Evolutionary conservation across 2,329 filamentous ascomycete genomes (phyloP).

Genomic region (Neofusicoccum sp.): DNA sequence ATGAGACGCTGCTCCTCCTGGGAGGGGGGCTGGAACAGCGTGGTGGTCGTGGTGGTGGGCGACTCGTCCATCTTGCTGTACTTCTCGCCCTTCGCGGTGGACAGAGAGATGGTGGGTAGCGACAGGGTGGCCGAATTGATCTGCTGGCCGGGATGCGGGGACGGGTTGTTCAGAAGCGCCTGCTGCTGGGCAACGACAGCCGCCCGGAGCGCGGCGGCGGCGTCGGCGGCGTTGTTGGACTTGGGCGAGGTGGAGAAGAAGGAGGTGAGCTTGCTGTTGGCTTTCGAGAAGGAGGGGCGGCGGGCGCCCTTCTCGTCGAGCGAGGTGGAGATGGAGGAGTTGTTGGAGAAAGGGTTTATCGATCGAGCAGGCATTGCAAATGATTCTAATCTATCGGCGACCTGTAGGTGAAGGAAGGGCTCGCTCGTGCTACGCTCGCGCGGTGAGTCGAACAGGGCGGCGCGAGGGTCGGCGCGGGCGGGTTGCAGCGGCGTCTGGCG

Average conservation of each 20-base stretch:
- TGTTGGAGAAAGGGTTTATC: slow-evolving; percentile 58
- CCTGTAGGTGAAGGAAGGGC: neutral
- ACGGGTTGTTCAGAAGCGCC: slow-evolving; percentile 61
- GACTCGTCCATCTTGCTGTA: slow-evolving; percentile 63
- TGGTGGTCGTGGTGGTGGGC: slow-evolving; percentile 35
- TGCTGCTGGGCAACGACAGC: slow-evolving; percentile 60
- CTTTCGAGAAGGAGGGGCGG: slow-evolving; percentile 55
- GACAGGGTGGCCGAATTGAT: slow-evolving; percentile 72
- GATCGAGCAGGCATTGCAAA: slow-evolving; percentile 59
- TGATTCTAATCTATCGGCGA: slow-evolving; percentile 15
- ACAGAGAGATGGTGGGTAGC: slow-evolving; percentile 87
- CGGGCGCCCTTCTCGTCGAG: slow-evolving; percentile 53
- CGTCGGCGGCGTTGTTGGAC: slow-evolving; percentile 57
- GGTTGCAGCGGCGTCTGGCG: neutral
- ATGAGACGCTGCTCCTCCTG: slow-evolving; percentile 76
- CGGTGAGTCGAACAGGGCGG: neutral
- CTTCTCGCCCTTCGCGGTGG: slow-evolving; percentile 76
- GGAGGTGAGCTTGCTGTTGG: slow-evolving; percentile 68
- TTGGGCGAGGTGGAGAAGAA: slow-evolving; percentile 82
- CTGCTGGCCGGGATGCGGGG: slow-evolving; percentile 52
- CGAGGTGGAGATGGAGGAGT: slow-evolving; percentile 48
- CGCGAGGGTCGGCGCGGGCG: no score
- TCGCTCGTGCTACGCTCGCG: neutral
- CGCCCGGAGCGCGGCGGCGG: slow-evolving; percentile 62
- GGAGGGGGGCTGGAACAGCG: slow-evolving; percentile 85